These are phyloP conservation scores for Ceratobasidium sp. DNA, from an alignment of 1,284 basidiomycete genomes.

Conservation along the genomic window DNA sequence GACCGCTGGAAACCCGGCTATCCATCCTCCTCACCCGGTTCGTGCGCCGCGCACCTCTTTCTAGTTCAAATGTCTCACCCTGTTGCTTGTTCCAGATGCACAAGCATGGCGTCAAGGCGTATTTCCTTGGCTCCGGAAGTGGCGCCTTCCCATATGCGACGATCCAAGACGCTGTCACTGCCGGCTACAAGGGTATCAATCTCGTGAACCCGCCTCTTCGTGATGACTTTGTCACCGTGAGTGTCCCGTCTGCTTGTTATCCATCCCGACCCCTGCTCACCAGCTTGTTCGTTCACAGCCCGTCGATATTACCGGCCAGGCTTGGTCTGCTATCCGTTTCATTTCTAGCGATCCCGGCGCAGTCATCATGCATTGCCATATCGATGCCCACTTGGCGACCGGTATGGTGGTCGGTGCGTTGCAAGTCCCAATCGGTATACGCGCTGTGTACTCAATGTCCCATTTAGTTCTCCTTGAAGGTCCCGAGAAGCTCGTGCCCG, in stretches of 20 bases:
- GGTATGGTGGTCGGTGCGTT: conserved; percentile 27
- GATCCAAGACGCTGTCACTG: conserved; percentile 26
- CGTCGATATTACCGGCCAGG: conserved; percentile 24
- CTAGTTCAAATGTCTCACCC: not conserved
- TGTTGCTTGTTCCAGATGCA: conserved; percentile 19
- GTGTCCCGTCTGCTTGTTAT: not conserved
- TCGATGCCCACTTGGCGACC: conserved; percentile 37
- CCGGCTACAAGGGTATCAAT: conserved; percentile 35
- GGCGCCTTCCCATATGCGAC: conserved; percentile 35
- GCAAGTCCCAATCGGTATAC: not conserved
- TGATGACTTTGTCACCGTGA: conserved; percentile 30
- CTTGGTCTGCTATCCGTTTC: conserved; percentile 41
- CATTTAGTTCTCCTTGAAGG: conserved; percentile 18
- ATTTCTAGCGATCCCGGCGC: conserved; percentile 21
- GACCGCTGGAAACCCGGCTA: conserved; percentile 28
- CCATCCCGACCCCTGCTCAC: not conserved
- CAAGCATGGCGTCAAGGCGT: conserved; percentile 42
- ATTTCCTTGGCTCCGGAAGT: conserved; percentile 38
- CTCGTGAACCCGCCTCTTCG: conserved; percentile 38
- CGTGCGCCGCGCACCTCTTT: not conserved
- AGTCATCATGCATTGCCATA: too few relatives aligned
- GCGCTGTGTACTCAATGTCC: not conserved
- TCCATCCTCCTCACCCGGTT: conserved; percentile 15
- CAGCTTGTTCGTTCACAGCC: conserved; percentile 4
- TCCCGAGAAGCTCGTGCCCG: conserved; percentile 7